Conservation (phyloP, 306 rosid species). For the Rosa persica region DNA sequence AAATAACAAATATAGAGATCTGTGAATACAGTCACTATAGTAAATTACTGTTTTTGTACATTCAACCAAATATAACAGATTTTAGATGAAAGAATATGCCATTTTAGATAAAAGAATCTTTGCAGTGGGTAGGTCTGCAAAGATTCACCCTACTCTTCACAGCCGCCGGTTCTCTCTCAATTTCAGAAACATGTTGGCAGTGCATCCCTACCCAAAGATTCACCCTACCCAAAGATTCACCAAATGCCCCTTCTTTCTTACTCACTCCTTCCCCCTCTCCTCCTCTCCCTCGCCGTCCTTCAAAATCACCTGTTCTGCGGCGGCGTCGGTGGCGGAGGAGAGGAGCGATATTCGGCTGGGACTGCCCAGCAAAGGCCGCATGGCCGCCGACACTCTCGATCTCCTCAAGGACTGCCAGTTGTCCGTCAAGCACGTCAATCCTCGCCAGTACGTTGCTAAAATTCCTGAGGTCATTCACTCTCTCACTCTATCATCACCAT, state of each 20-base stretch:
- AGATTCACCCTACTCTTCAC: background rate
- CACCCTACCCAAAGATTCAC: background rate
- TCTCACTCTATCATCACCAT: background rate
- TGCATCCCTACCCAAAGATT: conserved; percentile 12
- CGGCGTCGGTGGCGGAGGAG: conserved; percentile 32
- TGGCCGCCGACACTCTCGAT: conserved; percentile 79
- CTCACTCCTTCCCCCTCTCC: background rate
- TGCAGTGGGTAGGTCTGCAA: no score
- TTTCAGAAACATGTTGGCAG: background rate
- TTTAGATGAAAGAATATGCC: no score
- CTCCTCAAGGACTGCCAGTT: conserved; percentile 92
- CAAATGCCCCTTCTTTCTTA: conserved; percentile 23
- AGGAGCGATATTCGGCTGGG: conserved; percentile 75
- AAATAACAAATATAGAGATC: no score
- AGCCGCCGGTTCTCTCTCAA: background rate
- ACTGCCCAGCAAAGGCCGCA: conserved; percentile 89
- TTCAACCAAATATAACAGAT: no score
- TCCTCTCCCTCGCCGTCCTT: background rate
- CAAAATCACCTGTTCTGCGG: no score
- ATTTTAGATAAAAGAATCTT: no score
- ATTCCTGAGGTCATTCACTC: conserved; percentile 62
- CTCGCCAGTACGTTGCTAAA: conserved; percentile 82
- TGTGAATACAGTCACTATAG: no score
- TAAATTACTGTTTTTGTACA: no score
- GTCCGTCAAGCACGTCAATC: conserved; percentile 88